Conservation (phyloP, 1,284 basidiomycete genomes). For the Apiotrichum gracile region DNA sequence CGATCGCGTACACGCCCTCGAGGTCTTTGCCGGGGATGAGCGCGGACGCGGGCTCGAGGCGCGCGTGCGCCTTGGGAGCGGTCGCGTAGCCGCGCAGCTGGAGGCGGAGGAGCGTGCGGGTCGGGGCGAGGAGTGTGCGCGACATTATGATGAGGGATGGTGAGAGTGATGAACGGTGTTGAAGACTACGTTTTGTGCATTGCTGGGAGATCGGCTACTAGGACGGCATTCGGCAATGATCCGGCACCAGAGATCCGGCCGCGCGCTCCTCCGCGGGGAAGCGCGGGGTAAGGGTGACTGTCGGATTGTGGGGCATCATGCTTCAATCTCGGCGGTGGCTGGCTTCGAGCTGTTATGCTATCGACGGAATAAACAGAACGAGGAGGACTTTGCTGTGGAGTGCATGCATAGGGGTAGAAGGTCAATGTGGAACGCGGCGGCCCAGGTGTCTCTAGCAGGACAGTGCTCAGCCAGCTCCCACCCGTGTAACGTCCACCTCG, state of each 20-base stretch:
- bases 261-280: not conserved
- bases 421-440: too few species aligned
- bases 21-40: constrained; percentile 9
- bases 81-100: constrained; percentile 2
- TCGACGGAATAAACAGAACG: too few species aligned
- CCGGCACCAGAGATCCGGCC: not conserved
- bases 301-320: too few species aligned
- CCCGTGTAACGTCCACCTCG: too few species aligned
- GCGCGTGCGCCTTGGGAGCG: constrained; percentile 25
- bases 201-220: not conserved
- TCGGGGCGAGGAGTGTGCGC: constrained; percentile 5
- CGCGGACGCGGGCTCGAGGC: constrained; percentile 21
- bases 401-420: too few species aligned
- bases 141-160: constrained; percentile 2
- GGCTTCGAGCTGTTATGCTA: too few species aligned
- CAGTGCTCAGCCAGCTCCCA: too few species aligned
- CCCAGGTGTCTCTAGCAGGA: too few species aligned
- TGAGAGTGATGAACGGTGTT: not conserved
- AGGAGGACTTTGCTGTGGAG: too few species aligned
- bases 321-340: too few species aligned
- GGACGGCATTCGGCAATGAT: not conserved
- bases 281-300: not conserved
- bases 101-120: constrained; percentile 4
- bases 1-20: constrained; percentile 46
- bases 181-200: not conserved